phyloP scores from a whole-genome alignment of 371 early-diverging fungal genomes.

The Syncephalis fuscata region DNA sequence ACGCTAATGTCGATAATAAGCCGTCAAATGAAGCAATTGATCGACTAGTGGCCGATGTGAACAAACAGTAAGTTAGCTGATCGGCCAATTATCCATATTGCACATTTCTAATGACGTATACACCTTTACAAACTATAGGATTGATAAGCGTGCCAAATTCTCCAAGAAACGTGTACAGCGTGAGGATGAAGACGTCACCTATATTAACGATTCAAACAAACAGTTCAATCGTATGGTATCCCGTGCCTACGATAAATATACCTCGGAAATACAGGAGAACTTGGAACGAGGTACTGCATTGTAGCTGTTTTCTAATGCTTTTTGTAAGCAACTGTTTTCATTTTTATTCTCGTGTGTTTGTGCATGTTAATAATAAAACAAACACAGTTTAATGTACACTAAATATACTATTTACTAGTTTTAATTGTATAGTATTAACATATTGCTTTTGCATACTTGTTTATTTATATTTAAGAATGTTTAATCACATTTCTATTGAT shows the following conservation, averaged over 20 bases:
- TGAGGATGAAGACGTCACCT: slow-evolving; percentile 79
- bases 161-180: slow-evolving; percentile 50
- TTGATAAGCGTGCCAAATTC: slow-evolving; percentile 43
- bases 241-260: slow-evolving; percentile 83
- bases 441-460: too few relatives aligned
- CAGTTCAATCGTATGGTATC: slow-evolving; percentile 90
- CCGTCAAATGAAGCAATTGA: slow-evolving; percentile 52
- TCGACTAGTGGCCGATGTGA: slow-evolving; percentile 49
- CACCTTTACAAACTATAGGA: slow-evolving; percentile 14
- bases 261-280: slow-evolving; percentile 78
- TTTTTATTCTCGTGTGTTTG: not conserved
- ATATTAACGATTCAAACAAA: slow-evolving; percentile 91
- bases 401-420: too few relatives aligned
- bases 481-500: too few relatives aligned
- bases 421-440: too few relatives aligned
- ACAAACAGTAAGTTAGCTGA: slow-evolving; percentile 68
- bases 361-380: too few relatives aligned
- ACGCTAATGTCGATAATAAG: slow-evolving; percentile 36
- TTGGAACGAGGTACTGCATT: slow-evolving; percentile 77
- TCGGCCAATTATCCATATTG: too few relatives aligned
- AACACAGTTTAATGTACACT: too few relatives aligned
- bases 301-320: slow-evolving; percentile 14
- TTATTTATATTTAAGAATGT: too few relatives aligned
- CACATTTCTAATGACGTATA: too few relatives aligned
- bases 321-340: too few relatives aligned